Evolutionary conservation across 2,329 filamentous ascomycete genomes (phyloP), one percentile per base, ranked within the genome.

Genomic region (Aotearoamyces nothofagi): DNA sequence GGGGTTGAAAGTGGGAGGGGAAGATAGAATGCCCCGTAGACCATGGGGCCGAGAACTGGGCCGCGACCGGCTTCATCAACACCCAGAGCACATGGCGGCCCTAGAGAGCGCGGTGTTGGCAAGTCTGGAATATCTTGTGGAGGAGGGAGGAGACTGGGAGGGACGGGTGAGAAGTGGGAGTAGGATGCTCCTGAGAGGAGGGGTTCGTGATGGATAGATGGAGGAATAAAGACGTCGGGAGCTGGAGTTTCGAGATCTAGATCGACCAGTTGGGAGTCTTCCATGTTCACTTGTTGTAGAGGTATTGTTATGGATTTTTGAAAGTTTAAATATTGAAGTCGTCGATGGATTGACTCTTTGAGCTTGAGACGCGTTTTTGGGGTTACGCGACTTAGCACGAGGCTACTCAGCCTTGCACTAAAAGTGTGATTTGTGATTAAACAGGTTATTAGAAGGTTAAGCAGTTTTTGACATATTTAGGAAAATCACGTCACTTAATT

Each of bases 1-100:
- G 78, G 66, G 47, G 77, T 73, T 15, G 76, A 68, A 15, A 73
- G 60, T 0, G 72, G 64, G 2, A 81, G 53, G 29, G 92, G 92
- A 39, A 92, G 80, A 57, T 68, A 74, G 57, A 76, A 77, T 44
- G 75, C 59, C 39, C 64, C 69, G 57, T 79, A 79, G 43, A 78
- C 72, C 74, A 79, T 77, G 42, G 62, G 76, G 41, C 81, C 87
- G 9, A 96, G 68, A n/a, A 94, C 87, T 14, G 87, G 87, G 2
- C 87, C 87, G 46, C 87, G 73, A 25, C 87, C 87, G 41, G 87
- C 87, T 61, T 96, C 87, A 52, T 96, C 87, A 28, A 96, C 78
- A 37, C 87, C 87, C 13, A 96, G 65, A 12, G 79, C 76, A 53
- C 81, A 90, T 46, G 73, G 66, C 32, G 61, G 66, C 11, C 51